Evolutionary conservation across 192 early-diverging fungal species (phyloP), one percentile per base, ranked within the genome.

Genomic region (Backusella mclennaniae): DNA sequence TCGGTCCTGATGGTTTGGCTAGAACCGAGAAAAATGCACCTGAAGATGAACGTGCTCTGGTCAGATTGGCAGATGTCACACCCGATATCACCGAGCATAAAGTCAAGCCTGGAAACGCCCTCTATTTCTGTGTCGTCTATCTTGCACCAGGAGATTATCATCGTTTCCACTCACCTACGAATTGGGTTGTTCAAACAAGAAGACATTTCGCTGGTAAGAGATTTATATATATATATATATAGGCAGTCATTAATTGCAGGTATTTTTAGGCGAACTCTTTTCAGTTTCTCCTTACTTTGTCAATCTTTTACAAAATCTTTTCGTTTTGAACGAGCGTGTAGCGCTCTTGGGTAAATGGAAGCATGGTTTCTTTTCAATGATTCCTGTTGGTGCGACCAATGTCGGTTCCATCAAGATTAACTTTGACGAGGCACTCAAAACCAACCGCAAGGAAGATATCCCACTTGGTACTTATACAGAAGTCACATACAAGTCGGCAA

Each of bases 141-240:
- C 83, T 99, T 74, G 95, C 97, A 0, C 98, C 98, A 6, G 98
- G 97, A 0, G 98, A 99, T 82, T 99, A 99, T 84, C 98, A 99
- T 82, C 91, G 96, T 17, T 99, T 97, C 91, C 98, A 99, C 74
- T 97, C 97, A 29, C 98, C 98, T 35, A 89, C 93, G 6, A 93
- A 97, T 82, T 99, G 97, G 98, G 89, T 93, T 19, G 95, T 97
- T 15, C 89, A 96, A 79, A 84, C 86, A 4, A 82, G 95, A 21
- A 85, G 97, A 38, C 98, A 99, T 82, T 99, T 98, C 85, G 93
- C 93, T 19, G 93, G 92, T 92, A 83, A 70, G 84, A 26, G 26
- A 26, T 26, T 26, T 26, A 26, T 26, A 26, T 26, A 26, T 26
- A 26, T 0, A 26, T 26, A 26, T 26, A 26, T 26, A 26, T 26